Percentiles rank a stretch among this genome's conserved stretches.
phyloP scores from a whole-genome alignment of 1,284 basidiomycete genomes.

The Heterobasidion occidentale region DNA sequence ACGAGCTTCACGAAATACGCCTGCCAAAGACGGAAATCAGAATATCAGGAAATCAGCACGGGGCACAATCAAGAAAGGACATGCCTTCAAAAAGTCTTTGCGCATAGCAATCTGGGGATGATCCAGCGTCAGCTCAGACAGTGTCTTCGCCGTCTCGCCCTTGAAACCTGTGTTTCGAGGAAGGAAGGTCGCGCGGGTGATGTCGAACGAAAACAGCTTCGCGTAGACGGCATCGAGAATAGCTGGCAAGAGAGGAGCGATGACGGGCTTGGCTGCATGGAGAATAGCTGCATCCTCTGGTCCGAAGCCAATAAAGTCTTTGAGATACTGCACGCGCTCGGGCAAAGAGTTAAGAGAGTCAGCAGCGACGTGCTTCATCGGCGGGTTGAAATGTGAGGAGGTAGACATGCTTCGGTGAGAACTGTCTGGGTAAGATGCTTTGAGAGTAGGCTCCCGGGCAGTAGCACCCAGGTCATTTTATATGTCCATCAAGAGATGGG shows the following conservation, averaged over 20 bases:
- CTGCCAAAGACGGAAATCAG: not conserved
- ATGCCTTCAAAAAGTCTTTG: not conserved
- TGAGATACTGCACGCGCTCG: not conserved
- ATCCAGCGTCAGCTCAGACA: not conserved
- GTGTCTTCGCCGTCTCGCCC: not conserved
- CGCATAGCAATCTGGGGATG: not conserved
- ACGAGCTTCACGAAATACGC: not conserved
- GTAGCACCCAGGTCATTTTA: not conserved
- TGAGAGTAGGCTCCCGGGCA: not conserved
- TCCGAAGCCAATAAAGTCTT: not conserved
- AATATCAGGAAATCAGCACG: not conserved
- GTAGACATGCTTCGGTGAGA: not conserved
- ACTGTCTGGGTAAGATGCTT: not conserved
- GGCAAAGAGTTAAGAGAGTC: not conserved
- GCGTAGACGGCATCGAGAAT: not conserved
- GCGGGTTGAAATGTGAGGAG: not conserved
- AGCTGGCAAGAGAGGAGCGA: not conserved
- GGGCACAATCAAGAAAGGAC: not conserved
- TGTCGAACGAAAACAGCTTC: not conserved
- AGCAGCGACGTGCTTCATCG: not conserved
- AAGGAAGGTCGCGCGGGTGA: not conserved
- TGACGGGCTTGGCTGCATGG: not conserved
- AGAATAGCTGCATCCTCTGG: not conserved
- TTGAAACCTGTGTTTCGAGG: not conserved
- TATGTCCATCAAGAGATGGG: not conserved